Evolutionary conservation across 2,329 filamentous ascomycete species (phyloP), one percentile per base, ranked within the genome.

Genomic region (Aureobasidium sp.): DNA sequence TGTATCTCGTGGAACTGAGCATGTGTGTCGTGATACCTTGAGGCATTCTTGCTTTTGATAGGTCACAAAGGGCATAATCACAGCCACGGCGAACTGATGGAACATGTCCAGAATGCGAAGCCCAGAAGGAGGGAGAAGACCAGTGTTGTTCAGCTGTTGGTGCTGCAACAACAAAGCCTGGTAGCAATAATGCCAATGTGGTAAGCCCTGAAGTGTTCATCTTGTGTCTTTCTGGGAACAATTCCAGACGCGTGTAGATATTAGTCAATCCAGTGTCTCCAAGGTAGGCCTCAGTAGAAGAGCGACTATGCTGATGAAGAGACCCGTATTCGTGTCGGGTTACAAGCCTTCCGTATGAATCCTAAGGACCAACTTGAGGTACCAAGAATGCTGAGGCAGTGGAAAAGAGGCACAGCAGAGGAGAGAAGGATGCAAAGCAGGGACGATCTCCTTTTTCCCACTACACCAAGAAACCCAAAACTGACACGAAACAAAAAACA

Each of bases 41-140:
- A 36, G 57, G 57, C 16, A 60, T 15, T n/a, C 21, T 42, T 32
- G 57, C 57, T 44, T 60, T 60, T 11, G 42, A 37, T 7, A 61
- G 32, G 10, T 61, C 48, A 27, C 59, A 61, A n/a, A 61, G 39
- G 9, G 48, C 30, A 10, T 47, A 61, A 32, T 61, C 32, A 15
- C 59, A 54, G 48, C 41, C 58, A 9, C 58, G 39, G 21, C 58
- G 47, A n/a, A 7, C 8, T n/a, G 29, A 39, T 16, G 37, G 29
- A 7, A 10, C 8, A 10, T 53, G 37, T 21, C 58, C 47, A 21
- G 48, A 49, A 16, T 52, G 58, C 13, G 58, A 48, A 16, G 47
- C 21, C 58, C 58, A 61, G 37, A 61, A 61, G 11, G 47, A 47
- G 27, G 58, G 48, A 36, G 58, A 52, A 13, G 49, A 53, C 58